Base-by-base conservation (phyloP, 306 rosid species). In the Lathyrus tuberosus region DNA sequence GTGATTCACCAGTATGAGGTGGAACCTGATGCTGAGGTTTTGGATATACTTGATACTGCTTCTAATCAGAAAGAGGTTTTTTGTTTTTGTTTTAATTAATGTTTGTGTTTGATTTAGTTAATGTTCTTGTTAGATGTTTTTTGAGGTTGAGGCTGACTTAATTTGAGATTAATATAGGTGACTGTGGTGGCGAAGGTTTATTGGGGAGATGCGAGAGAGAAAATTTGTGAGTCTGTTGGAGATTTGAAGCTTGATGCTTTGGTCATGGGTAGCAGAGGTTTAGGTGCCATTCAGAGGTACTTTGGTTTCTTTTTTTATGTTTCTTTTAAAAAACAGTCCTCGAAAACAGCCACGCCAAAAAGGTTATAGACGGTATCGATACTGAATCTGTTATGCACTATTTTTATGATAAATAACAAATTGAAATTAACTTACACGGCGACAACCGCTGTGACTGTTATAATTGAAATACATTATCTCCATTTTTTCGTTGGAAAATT, bases 191-290 rank as follows among this genome's bases (percentile, higher is more conserved):
- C 76, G 10, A 85, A 85, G 76, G 5, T 85, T 9, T 85, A 80
- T 58, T 80, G 85, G 87, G 85, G 87, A 3, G 89, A 83, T 83
- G 74, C 89, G 47, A 80, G 90, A 69, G 90, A 85, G 16, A 85
- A 69, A 47, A 33, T 80, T 67, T 54, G 69, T 61, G 78, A 67
- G 14, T 72, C 87, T 0, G 71, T 76, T 62, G 75, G 18, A 18
- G 85, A 80, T 63, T 65, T 85, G 62, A 83, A 78, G 83, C 87
- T 82, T 24, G 78, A 84, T 62, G 52, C 67, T 64, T 67, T 84
- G 81, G 83, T 82, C 26, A 59, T 85, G 82, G 89, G 89, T 40
- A 85, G 90, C 69, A 78, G 90, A 75, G 87, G 90, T 48, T 79
- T 85, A 7, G 82, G 90, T 26, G 78, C 69, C 30, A 72, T 85